A percentile compares a stretch with the other conserved stretches of the same genome.
phyloP scores from a whole-genome alignment of 2,329 filamentous ascomycete genomes.

The Calonectria hongkongensis region DNA sequence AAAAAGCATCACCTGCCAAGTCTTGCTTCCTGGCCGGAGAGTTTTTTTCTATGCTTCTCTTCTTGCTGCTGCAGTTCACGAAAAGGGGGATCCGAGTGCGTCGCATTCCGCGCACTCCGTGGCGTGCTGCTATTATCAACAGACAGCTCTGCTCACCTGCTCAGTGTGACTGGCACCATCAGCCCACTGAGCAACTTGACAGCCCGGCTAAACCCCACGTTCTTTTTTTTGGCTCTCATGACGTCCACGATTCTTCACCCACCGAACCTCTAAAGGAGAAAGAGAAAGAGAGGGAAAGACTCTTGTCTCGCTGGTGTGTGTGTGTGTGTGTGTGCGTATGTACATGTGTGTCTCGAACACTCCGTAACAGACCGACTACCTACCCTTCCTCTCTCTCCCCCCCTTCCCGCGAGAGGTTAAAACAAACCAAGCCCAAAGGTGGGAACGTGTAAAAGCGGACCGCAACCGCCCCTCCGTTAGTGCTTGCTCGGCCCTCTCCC shows the following conservation, averaged over 20 bases:
- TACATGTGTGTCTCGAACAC: no score
- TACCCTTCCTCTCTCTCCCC: neutral
- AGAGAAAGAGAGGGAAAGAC: neutral
- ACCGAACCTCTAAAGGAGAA: no score
- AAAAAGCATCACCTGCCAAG: no score
- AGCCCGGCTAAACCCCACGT: no score
- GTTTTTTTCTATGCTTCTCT: no score
- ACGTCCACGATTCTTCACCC: neutral
- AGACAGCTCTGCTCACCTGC: neutral
- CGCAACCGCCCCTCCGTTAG: constrained; percentile 1
- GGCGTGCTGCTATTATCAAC: neutral
- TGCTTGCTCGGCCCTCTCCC: neutral
- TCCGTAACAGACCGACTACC: neutral
- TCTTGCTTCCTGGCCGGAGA: neutral
- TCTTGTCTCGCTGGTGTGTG: no score
- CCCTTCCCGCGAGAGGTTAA: neutral
- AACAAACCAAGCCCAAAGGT: neutral
- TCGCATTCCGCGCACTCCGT: neutral
- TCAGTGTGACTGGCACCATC: neutral
- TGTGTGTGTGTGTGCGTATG: no score
- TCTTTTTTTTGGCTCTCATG: neutral
- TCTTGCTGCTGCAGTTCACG: neutral
- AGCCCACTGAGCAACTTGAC: no score
- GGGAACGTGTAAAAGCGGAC: neutral
- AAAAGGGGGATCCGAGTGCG: neutral